Evolutionary conservation across 129 eudicot genomes (phyloP), one percentile per base, ranked within the genome.

Genomic region (Apium graveolens): DNA sequence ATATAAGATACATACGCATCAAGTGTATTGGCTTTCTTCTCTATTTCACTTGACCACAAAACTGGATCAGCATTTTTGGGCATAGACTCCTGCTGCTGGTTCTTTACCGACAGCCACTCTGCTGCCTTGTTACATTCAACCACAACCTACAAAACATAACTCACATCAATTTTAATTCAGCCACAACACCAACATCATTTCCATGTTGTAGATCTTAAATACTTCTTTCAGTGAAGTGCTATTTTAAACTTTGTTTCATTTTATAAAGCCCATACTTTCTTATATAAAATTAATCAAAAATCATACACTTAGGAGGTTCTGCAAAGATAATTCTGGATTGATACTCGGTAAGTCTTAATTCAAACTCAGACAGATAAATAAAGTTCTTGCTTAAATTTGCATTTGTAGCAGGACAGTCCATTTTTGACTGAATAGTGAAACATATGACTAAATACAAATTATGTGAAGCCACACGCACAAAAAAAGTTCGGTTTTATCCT

Each of bases 51-150:
- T 16, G 93, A 90, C 83, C 80, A 85, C 57, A 96, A 79, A 51
- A 92, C 41, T 35, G 97, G 99, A 83, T 92, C 96, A 2, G 75
- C 89, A 81, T 89, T 82, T 57, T 90, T 96, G 65, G 97, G 95
- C 82, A 87, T 66, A 41, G 87, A 87, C 34, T 90, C 91, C 79
- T 92, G 97, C 86, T 69, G 82, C 76, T 89, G 90, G 82, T 79
- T 80, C 76, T 82, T 89, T 77, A 85, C 97, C 8, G 44, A 78
- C 34, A 92, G 84, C 97, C 97, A 96, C 78, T 82, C 85, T 80
- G 92, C 93, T 76, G 82, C 85, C 82, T 87, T 89, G 79, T 70
- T 73, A 85, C 97, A 96, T 89, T 92, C 97, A 48, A 60, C 62
- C 69, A 82, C n/a, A 65, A 96, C 88, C 99, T 96, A 86, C 83